A percentile compares a stretch with the other conserved stretches of the same genome.
phyloP scores from a whole-genome alignment of 139 green algal genomes.

The Coccomyxa sp. region DNA sequence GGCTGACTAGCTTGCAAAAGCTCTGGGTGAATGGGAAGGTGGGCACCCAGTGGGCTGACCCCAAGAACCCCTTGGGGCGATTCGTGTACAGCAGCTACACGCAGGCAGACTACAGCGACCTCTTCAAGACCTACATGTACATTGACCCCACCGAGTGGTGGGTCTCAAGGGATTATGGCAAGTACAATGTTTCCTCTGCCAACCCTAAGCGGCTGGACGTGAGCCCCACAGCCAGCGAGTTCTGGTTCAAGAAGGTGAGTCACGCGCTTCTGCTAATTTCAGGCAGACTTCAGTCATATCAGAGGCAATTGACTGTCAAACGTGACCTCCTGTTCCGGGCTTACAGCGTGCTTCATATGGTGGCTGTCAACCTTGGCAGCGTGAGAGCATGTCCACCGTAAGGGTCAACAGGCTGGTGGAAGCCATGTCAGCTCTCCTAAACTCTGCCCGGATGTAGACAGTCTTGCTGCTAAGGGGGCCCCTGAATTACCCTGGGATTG shows the following conservation, averaged over 20 bases:
- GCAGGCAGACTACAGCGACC: constrained; percentile 29
- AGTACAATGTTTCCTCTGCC: constrained; percentile 27
- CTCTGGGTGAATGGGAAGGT: background rate
- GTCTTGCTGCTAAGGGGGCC: no score
- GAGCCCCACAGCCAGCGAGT: background rate
- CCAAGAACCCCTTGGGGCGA: constrained; percentile 20
- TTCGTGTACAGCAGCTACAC: constrained; percentile 49
- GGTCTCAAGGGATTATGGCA: constrained; percentile 50
- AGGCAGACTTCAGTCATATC: no score
- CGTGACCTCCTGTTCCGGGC: no score
- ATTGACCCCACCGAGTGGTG: constrained; percentile 7
- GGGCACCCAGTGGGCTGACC: constrained; percentile 15
- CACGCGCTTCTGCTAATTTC: background rate
- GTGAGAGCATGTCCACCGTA: background rate
- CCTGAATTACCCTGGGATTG: no score
- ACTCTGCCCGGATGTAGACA: background rate
- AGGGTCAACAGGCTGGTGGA: background rate
- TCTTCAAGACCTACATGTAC: constrained; percentile 42
- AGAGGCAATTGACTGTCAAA: no score
- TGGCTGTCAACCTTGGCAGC: no score
- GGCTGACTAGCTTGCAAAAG: background rate
- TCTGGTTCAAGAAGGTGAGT: constrained; percentile 10
- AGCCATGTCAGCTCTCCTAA: background rate
- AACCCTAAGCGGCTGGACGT: constrained; percentile 10
- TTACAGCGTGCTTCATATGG: no score